phyloP scores from a whole-genome alignment of 805 yeast species.

The Candida piceae region DNA sequence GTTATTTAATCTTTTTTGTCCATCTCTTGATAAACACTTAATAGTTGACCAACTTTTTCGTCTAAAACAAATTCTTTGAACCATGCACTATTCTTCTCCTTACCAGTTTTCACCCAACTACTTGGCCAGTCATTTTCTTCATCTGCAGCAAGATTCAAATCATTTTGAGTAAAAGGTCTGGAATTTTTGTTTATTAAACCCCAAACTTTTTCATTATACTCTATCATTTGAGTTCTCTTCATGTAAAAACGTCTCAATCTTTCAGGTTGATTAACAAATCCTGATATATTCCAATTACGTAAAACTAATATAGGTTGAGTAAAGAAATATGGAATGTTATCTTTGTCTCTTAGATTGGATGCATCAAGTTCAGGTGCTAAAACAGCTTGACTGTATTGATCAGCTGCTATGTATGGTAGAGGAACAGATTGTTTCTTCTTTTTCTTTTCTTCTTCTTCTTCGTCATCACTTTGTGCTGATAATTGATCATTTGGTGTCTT shows the following conservation, averaged over 20 bases:
- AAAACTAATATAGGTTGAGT: slow-evolving; percentile 76
- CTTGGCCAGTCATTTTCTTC: slow-evolving; percentile 89
- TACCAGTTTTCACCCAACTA: slow-evolving; percentile 77
- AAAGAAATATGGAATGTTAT: slow-evolving; percentile 53
- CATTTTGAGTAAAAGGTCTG: slow-evolving; percentile 48
- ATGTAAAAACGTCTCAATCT: slow-evolving; percentile 77
- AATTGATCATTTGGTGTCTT: slow-evolving; percentile 26
- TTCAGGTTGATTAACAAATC: slow-evolving; percentile 71
- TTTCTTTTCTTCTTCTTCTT: slow-evolving; percentile 24
- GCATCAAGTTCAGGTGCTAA: slow-evolving; percentile 60
- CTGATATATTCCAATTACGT: slow-evolving; percentile 72
- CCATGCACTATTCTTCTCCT: slow-evolving; percentile 81
- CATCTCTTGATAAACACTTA: slow-evolving; percentile 40
- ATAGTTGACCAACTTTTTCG: slow-evolving; percentile 50
- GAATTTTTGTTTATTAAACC: slow-evolving; percentile 35
- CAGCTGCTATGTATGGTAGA: slow-evolving; percentile 57
- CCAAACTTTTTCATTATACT: slow-evolving; percentile 25
- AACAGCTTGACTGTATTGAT: slow-evolving; percentile 47
- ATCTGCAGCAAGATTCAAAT: slow-evolving; percentile 38
- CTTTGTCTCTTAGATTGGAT: slow-evolving; percentile 27
- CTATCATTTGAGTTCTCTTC: slow-evolving; percentile 46
- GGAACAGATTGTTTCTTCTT: slow-evolving; percentile 43
- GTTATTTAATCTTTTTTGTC: not conserved
- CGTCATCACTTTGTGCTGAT: slow-evolving; percentile 22
- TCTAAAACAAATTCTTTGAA: slow-evolving; percentile 68